Evolutionary conservation across 176 grass and related monocot species (phyloP), one percentile per base, ranked within the genome.

Genomic region (Triticum dicoccoides): DNA sequence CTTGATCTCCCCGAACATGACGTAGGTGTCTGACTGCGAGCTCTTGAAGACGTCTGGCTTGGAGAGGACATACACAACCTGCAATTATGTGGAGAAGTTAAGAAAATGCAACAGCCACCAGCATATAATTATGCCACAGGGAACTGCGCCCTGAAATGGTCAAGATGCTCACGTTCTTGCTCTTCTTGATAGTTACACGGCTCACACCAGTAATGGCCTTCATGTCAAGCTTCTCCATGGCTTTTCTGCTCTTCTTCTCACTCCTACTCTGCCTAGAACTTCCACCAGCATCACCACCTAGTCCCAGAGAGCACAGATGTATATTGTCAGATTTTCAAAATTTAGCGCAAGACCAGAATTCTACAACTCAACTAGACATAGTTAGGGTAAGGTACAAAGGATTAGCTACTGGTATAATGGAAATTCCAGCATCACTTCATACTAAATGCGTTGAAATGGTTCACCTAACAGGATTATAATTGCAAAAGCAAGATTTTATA

Each of bases 121-220:
- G 18, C 6, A 62, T 78, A 29, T 61, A 65, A 38, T 54, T 23
- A 25, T 42, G 33, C 65, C 21, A 66, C 61, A 69, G 45, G 9
- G 34, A 29, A 85, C 41, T 66, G 17, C 11, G 11, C 0, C 2
- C 56, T n/a, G 18, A 61, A 82, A 1, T 41, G 11, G 7, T 41
- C 39, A 54, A 61, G 33, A 34, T 32, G 58, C 70, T 87, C 78
- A 87, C 85, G 24, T 73, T 81, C 78, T 87, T 86, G 84, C 49
- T 87, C 78, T 76, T 87, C 69, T 87, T 81, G 54, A 87, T 32
- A 44, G 85, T 87, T 9, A 87, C 85, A 75, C 85, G 85, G 25
- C 78, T 82, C 56, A 87, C 85, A n/a, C 78, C 78, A 73, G 68
- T 80, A 24, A 82, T 75, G 69, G 41, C 68, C 61, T 75, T 76